Conservation (phyloP, 305 asterid genomes). For the Rubia tinctorum region DNA sequence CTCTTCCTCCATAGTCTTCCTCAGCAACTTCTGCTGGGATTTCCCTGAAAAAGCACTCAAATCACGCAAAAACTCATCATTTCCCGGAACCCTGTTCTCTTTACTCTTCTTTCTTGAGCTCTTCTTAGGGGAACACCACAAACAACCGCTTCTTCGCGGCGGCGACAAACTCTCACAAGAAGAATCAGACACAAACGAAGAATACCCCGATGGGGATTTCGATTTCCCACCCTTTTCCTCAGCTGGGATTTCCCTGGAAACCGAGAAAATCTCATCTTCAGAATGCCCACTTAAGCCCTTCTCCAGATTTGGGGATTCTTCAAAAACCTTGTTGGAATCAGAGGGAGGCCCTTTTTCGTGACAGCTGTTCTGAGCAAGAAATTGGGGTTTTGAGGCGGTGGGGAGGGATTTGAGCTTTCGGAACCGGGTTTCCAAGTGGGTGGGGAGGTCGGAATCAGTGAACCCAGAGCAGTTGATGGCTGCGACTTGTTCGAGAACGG, state of each 20-base stretch:
- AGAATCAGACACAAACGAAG: constrained; percentile 26
- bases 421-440: constrained; percentile 75
- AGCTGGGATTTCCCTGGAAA: constrained; percentile 28
- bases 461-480: constrained; percentile 77
- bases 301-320: constrained; percentile 10
- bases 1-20: constrained; percentile 65
- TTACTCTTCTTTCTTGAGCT: constrained; percentile 44
- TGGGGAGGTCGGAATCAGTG: constrained; percentile 58
- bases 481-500: constrained; percentile 72
- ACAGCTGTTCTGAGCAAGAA: constrained; percentile 12
- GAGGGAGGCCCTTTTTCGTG: constrained; percentile 2
- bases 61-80: constrained; percentile 52
- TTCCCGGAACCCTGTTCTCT: constrained; percentile 29
- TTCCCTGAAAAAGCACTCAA: constrained; percentile 45
- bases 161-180: constrained; percentile 57
- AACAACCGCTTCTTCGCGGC: constrained; percentile 66
- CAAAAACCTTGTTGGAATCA: constrained; percentile 6
- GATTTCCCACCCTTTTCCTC: constrained; percentile 18
- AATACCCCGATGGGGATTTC: constrained; percentile 26
- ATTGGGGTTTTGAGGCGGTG: constrained; percentile 18
- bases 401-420: constrained; percentile 84
- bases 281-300: constrained; percentile 7
- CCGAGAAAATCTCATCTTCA: constrained; percentile 10
- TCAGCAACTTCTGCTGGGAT: constrained; percentile 45
- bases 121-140: constrained; percentile 72